Conservation (phyloP, 768 basidiomycete species). For the Hypholoma sublateritium region DNA sequence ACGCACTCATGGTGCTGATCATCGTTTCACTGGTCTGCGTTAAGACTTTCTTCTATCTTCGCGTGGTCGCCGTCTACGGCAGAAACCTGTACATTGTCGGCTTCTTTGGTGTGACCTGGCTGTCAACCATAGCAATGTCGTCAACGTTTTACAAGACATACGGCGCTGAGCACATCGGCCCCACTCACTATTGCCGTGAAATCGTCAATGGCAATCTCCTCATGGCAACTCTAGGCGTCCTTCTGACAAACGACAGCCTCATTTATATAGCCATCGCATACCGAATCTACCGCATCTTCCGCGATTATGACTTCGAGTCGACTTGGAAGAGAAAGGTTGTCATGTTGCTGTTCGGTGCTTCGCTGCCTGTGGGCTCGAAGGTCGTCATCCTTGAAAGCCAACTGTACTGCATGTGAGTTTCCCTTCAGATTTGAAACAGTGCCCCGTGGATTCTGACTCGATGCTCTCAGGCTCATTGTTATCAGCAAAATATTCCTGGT, state of each 20-base stretch:
- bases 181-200: slow-evolving; percentile 22
- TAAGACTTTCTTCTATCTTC: slow-evolving; percentile 22
- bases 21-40: neutral
- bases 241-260: slow-evolving; percentile 24
- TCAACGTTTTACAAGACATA: slow-evolving; percentile 18
- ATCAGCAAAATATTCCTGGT: slow-evolving; percentile 7
- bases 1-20: neutral
- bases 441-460: too few species aligned
- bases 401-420: slow-evolving; percentile 15
- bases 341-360: slow-evolving; percentile 9
- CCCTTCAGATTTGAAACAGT: neutral
- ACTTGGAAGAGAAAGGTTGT: neutral
- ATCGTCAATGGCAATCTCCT: slow-evolving; percentile 11
- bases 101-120: slow-evolving; percentile 29
- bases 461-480: slow-evolving; percentile 1
- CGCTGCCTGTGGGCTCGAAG: slow-evolving; percentile 10
- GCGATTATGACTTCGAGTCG: slow-evolving; percentile 7
- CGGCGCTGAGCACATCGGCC: slow-evolving; percentile 18
- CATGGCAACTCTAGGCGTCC: slow-evolving; percentile 11
- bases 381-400: slow-evolving; percentile 13
- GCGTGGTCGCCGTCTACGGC: slow-evolving; percentile 23
- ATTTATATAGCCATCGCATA: slow-evolving; percentile 32
- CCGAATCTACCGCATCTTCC: slow-evolving; percentile 19
- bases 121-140: slow-evolving; percentile 12
- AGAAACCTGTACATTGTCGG: slow-evolving; percentile 14